Base-by-base conservation (phyloP, 495 filamentous ascomycete species). In the Aspergillus nidulans region DNA sequence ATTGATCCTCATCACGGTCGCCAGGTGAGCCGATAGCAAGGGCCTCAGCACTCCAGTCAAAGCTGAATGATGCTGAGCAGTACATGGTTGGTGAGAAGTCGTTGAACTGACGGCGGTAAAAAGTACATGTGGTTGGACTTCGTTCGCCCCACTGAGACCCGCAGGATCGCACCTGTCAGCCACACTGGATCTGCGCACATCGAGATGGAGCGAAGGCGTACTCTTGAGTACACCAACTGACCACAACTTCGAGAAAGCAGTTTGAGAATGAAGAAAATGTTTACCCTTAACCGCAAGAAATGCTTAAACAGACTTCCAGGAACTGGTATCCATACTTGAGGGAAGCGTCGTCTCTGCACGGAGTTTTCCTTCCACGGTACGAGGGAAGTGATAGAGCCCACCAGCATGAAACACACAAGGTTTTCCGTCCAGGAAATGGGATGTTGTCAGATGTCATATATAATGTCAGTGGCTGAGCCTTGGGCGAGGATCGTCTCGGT, bases 141-240 rank as follows among this genome's bases (percentile, higher is more conserved):
- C 10, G 53, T 49, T 55, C 53, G 53, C 53, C 53, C 49, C 53
- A 6, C 28, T 2, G 18, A 36, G 28, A 49, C 30, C 46, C 46
- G 46, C 46, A 20, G 19, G 4, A 19, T 36, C 15, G 46, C 16
- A 18, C 7, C 32, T 36, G 6, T 36, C 44, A 32, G 44, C 44
- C 44, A 47, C 44, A 19, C n/a, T 36, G 3, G 19, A 16, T 21
- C 18, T 18, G 30, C 28, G 32, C 28, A 49, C 12, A 36, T 32
- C 28, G 6, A 47, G 16, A 30, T 13, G 12, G 15, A 13, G 23
- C 19, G 4, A 16, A 25, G 5, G 6, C 4, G 26, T 28, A 28
- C 4, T 28, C 4, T 9, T 28, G n/a, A n/a, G n/a, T n/a, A n/a
- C n/a, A n/a, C n/a, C n/a, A n/a, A n/a, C n/a, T n/a, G n/a, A n/a